Conservation (phyloP, 2,329 filamentous ascomycete genomes). For the Thielaviopsis populi region DNA sequence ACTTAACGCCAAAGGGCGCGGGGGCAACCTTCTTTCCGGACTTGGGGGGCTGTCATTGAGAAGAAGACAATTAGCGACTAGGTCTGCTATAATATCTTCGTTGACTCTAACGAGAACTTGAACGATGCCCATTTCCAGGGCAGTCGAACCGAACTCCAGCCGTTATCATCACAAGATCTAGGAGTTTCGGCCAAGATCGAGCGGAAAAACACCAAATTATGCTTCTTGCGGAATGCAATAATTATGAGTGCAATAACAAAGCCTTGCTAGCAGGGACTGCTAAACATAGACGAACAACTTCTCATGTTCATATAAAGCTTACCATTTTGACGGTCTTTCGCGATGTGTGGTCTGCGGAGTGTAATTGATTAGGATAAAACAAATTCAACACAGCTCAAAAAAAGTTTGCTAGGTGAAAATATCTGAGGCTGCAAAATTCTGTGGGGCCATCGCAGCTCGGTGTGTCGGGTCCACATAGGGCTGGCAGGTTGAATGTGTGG, state of each 20-base stretch:
- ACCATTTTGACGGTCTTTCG: constrained; percentile 28
- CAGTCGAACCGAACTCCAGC: constrained; percentile 14
- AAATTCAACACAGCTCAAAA: neutral
- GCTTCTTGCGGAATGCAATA: constrained; percentile 2
- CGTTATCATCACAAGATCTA: constrained; percentile 16
- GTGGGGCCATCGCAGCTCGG: neutral
- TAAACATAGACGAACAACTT: neutral
- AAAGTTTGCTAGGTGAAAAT: constrained; percentile 9
- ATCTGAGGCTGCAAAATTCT: neutral
- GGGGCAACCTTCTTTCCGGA: constrained; percentile 93
- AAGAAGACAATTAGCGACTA: constrained; percentile 86
- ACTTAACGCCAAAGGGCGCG: constrained; percentile 89
- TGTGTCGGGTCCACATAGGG: constrained; percentile 3
- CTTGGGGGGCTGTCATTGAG: constrained; percentile 99
- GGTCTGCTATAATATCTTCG: constrained; percentile 60
- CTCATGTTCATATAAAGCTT: constrained; percentile 22
- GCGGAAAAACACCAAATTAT: constrained; percentile 16
- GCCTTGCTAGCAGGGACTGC: constrained; percentile 12
- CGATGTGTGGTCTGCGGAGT: constrained; percentile 11
- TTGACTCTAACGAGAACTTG: constrained; percentile 71
- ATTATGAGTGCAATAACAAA: constrained; percentile 3
- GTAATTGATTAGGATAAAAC: constrained; percentile 2
- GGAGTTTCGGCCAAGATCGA: constrained; percentile 7
- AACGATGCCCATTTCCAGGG: neutral
- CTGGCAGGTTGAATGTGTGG: neutral